A percentile compares a stretch with the other conserved stretches of the same genome.
Evolutionary conservation across 176 grass and related monocot genomes (phyloP).

Genomic region (Bromus sterilis): DNA sequence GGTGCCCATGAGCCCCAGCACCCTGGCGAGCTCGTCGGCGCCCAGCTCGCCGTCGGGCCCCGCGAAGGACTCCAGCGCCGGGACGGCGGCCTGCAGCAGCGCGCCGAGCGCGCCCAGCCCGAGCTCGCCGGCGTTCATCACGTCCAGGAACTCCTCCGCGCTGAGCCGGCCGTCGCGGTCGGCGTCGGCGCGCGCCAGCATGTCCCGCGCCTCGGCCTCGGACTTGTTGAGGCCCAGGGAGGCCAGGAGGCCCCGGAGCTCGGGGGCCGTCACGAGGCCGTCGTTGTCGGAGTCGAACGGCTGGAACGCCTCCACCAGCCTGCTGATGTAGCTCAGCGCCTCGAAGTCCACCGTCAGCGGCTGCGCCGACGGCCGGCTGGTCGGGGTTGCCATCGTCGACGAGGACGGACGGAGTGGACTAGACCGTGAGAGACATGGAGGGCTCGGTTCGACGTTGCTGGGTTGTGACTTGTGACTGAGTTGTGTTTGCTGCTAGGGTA

Average conservation of each 20-base stretch:
- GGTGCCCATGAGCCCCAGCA: constrained; percentile 23
- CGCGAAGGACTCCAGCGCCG: constrained; percentile 30
- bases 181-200: constrained; percentile 47
- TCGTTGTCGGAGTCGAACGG: constrained; percentile 82
- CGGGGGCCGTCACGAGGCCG: constrained; percentile 45
- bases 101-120: constrained; percentile 49
- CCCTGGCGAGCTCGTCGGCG: constrained; percentile 46
- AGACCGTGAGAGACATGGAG: not conserved
- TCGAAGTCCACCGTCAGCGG: constrained; percentile 52
- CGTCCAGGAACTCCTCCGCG: constrained; percentile 64
- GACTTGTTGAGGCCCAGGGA: constrained; percentile 51
- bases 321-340: constrained; percentile 76
- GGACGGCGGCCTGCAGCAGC: constrained; percentile 61
- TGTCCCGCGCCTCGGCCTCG: constrained; percentile 48
- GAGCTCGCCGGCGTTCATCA: constrained; percentile 63
- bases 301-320: constrained; percentile 73
- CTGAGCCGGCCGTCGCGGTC: constrained; percentile 57
- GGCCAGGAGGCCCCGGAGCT: constrained; percentile 60
- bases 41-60: constrained; percentile 24
- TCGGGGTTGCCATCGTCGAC: not conserved
- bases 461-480: too few species aligned
- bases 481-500: too few species aligned
- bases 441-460: too few species aligned
- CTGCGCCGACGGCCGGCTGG: not conserved
- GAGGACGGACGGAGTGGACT: not conserved